A percentile compares a stretch with the other conserved stretches of the same genome.
phyloP scores from a whole-genome alignment of 805 yeast genomes.

The Wickerhamomyces mucosus region DNA sequence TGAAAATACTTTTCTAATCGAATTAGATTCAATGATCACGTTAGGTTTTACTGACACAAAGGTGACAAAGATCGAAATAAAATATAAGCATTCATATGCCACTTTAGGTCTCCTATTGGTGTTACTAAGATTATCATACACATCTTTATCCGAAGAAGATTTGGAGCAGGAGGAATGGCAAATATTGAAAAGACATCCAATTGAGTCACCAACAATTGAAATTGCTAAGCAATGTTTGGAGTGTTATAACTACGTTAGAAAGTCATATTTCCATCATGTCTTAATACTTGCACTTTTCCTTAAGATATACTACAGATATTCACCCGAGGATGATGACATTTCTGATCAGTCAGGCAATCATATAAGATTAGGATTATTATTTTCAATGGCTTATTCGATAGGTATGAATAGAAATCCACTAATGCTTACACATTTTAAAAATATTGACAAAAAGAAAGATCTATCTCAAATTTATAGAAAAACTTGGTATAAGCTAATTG shows the following conservation, averaged over 20 bases:
- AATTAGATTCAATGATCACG: conserved; percentile 10
- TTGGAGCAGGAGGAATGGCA: conserved; percentile 5
- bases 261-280: conserved; percentile 35
- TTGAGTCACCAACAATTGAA: conserved; percentile 5
- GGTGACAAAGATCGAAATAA: conserved; percentile 4
- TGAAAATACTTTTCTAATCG: conserved; percentile 14
- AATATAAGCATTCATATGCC: conserved; percentile 15
- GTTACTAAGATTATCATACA: conserved; percentile 14
- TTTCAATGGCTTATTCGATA: conserved; percentile 44
- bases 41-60: conserved; percentile 1
- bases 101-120: conserved; percentile 14
- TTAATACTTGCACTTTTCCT: conserved; percentile 43
- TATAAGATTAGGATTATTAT: conserved; percentile 35
- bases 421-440: conserved; percentile 9
- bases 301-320: conserved; percentile 36
- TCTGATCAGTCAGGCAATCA: conserved; percentile 40
- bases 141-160: conserved; percentile 8
- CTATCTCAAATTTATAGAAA: conserved; percentile 18
- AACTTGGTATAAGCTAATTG: conserved; percentile 18
- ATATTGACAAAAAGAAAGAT: conserved; percentile 4
- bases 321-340: conserved; percentile 52
- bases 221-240: conserved; percentile 30
- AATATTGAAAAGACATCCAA: conserved; percentile 5
- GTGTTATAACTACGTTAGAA: conserved; percentile 38
- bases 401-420: conserved; percentile 53